These are phyloP conservation scores for Rhizopogon vinicolor DNA, from an alignment of 768 basidiomycete species.

Conservation along the genomic window DNA sequence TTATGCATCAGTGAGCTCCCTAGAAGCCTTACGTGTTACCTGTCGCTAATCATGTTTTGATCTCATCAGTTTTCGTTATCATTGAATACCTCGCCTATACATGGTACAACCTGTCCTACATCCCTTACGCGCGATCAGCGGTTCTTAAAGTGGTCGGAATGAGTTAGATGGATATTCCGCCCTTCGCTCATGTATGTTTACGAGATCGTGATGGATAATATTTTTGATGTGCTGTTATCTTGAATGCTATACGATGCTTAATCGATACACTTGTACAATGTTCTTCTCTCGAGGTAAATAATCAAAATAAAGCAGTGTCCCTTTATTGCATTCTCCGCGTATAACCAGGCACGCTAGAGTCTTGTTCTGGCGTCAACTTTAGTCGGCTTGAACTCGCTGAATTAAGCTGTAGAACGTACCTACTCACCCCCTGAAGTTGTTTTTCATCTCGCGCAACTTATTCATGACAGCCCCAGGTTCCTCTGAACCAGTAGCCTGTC, in stretches of 20 bases:
- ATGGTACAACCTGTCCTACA: slow-evolving; percentile 87
- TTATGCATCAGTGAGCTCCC: slow-evolving; percentile 55
- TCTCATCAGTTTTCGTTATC: slow-evolving; percentile 73
- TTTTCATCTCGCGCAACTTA: slow-evolving; percentile 78
- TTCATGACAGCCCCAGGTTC: slow-evolving; percentile 63
- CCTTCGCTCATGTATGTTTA: not conserved
- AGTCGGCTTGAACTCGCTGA: not conserved
- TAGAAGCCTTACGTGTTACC: not conserved
- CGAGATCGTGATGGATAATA: slow-evolving; percentile 9
- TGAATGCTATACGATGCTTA: slow-evolving; percentile 7
- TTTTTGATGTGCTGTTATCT: not conserved
- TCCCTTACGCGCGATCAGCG: slow-evolving; percentile 83
- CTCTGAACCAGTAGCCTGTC: slow-evolving; percentile 42
- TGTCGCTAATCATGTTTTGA: not conserved
- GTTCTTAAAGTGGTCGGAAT: slow-evolving; percentile 61
- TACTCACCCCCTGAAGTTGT: slow-evolving; percentile 65
- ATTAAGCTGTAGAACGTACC: not conserved
- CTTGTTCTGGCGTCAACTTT: not conserved
- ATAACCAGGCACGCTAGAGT: not conserved
- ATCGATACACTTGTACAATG: slow-evolving; percentile 4
- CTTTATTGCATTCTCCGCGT: no score
- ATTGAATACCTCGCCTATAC: slow-evolving; percentile 89
- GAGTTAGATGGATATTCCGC: slow-evolving; percentile 6
- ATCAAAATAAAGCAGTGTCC: not conserved
- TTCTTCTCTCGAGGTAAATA: no score